Base-by-base conservation (phyloP, 768 basidiomycete genomes). In the Mycena floridula region DNA sequence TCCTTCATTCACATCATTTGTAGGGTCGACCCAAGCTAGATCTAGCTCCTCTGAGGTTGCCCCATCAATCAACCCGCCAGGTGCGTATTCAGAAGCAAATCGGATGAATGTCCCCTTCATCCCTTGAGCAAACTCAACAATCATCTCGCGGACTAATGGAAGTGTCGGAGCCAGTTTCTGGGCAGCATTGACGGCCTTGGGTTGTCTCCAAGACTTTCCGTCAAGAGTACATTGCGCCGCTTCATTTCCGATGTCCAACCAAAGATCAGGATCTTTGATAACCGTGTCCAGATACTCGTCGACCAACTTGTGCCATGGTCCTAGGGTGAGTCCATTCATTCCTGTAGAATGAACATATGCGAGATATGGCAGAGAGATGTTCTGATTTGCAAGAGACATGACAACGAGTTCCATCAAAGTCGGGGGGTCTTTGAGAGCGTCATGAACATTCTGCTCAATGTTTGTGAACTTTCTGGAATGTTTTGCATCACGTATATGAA, bases 401-500 rank as follows among this genome's bases (percentile, higher is more conserved):
- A 51, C 58, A 27, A 42, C 48, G 8, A 68, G 51, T 38, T 67
- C 64, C 1, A 59, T 56, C 9, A 51, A 45, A 15, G 63, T 68
- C 22, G 54, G 25, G 12, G 25, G 42, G 42, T 60, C 54, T 5
- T 57, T 30, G 3, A 67, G 54, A 3, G 52, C 60, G 2, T 53
- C 46, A 28, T 45, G 50, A 3, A 64, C n/a, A 48, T 66, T 65
- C 6, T 43, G 7, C 25, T 66, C 60, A 4, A 62, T 51, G 26
- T 60, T 50, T 22, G 36, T 57, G 13, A 48, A 59, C 0, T 40
- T 43, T n/a, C 25, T 45, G 1, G 44, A 52, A 6, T 52, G 47
- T 46, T 71, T 68, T 39, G 54, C 59, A 37, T 59, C 50, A 0
- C 52, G 45, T 3, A 63, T 44, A 12, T 54, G 24, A 13, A 51